These are phyloP conservation scores for Abrus pulchellus DNA, from an alignment of 306 rosid genomes.

Conservation along the genomic window DNA sequence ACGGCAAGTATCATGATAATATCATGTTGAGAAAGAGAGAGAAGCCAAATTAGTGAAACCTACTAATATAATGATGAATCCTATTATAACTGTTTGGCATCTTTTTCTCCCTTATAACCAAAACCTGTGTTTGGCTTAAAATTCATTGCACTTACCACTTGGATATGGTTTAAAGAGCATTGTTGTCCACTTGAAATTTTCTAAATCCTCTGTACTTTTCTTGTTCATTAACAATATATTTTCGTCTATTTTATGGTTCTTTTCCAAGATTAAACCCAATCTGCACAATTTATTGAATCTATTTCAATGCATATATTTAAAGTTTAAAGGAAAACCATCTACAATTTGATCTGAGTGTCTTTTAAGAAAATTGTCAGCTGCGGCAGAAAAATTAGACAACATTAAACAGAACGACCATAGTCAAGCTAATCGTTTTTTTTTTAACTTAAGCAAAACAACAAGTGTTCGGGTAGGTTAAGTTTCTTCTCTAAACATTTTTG, in stretches of 20 bases:
- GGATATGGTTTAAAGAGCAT: constrained; percentile 4
- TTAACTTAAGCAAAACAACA: constrained; percentile 1
- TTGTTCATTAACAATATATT: neutral
- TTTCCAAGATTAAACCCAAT: neutral
- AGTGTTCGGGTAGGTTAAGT: constrained; percentile 9
- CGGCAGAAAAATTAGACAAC: constrained; percentile 5
- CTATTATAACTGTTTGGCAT: neutral
- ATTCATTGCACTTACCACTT: neutral
- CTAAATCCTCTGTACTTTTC: constrained; percentile 12
- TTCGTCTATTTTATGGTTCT: neutral
- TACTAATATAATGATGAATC: constrained; percentile 2
- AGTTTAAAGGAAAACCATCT: constrained; percentile 17
- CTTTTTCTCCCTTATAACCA: neutral
- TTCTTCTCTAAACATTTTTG: constrained; percentile 37
- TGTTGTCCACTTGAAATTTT: constrained; percentile 31
- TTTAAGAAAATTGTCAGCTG: neutral
- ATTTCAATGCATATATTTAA: constrained; percentile 21
- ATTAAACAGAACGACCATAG: neutral
- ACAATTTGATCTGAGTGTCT: neutral
- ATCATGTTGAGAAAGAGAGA: neutral
- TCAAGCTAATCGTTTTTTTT: neutral
- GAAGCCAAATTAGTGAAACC: neutral
- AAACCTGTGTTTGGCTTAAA: constrained; percentile 31
- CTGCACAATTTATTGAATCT: constrained; percentile 1
- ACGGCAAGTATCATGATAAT: neutral